A percentile compares a stretch with the other conserved stretches of the same genome.
Evolutionary conservation across 805 yeast genomes (phyloP).

Genomic region (Cyberlindnera mrakii): DNA sequence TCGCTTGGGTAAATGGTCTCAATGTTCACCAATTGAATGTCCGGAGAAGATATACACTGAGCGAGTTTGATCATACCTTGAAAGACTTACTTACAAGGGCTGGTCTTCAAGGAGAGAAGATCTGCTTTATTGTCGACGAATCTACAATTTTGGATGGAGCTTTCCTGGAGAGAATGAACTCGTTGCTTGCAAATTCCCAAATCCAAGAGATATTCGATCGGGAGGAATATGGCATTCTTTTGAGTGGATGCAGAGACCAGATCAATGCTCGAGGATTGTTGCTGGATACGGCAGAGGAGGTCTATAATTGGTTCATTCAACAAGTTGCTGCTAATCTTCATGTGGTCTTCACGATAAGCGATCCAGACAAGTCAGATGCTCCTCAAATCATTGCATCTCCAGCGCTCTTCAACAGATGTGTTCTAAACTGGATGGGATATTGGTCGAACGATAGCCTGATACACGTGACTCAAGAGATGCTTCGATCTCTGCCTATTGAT

Average conservation of each 20-base stretch:
- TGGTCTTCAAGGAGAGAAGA: constrained; percentile 50
- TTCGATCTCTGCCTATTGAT: constrained; percentile 48
- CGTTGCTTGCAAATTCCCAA: constrained; percentile 88
- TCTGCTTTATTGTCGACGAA: constrained; percentile 77
- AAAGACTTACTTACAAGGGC: constrained; percentile 44
- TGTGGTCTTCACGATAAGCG: constrained; percentile 71
- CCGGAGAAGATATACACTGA: constrained; percentile 43
- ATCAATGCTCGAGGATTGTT: constrained; percentile 54
- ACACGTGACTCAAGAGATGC: constrained; percentile 41
- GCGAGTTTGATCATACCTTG: constrained; percentile 63
- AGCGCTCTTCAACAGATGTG: constrained; percentile 86
- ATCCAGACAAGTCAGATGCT: constrained; percentile 30
- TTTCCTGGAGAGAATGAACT: constrained; percentile 87
- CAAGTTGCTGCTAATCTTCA: constrained; percentile 71
- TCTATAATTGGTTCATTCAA: constrained; percentile 66
- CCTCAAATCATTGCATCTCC: constrained; percentile 68
- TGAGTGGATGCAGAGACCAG: constrained; percentile 50
- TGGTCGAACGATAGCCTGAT: constrained; percentile 54
- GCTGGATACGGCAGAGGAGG: constrained; percentile 62
- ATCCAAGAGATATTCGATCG: constrained; percentile 84
- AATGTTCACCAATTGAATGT: constrained; percentile 53
- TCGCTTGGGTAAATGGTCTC: constrained; percentile 86
- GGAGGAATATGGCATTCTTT: constrained; percentile 52
- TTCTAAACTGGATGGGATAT: constrained; percentile 80
- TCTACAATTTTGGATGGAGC: constrained; percentile 69